Percentiles rank a stretch among this genome's conserved stretches.
These are phyloP conservation scores for Pythium oligandrum DNA, from an alignment of 352 stramenopile species.

Conservation along the genomic window DNA sequence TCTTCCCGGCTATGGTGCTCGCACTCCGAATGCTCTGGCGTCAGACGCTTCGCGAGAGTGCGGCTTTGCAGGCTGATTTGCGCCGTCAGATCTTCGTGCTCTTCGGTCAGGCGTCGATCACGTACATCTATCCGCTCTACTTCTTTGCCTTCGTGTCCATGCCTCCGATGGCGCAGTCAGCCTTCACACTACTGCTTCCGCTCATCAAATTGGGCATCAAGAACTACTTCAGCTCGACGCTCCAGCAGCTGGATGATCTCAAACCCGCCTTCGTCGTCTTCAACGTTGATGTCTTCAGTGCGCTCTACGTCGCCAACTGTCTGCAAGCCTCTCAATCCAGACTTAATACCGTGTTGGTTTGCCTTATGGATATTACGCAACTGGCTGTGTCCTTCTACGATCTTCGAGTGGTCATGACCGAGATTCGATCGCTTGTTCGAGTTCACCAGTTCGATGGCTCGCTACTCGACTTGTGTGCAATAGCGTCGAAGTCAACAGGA, in stretches of 20 bases:
- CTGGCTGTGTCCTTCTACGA: background rate
- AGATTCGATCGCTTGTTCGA: no score
- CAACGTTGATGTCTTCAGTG: constrained; percentile 1
- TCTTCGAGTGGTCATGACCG: no score
- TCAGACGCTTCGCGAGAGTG: no score
- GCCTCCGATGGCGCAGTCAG: background rate
- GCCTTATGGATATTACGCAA: background rate
- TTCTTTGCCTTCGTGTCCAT: background rate
- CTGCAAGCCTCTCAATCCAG: background rate
- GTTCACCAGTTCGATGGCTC: no score
- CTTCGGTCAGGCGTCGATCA: background rate
- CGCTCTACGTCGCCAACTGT: background rate
- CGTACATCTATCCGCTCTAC: constrained; percentile 1
- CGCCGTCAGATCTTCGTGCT: background rate
- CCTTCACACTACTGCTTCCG: background rate
- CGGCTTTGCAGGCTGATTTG: no score
- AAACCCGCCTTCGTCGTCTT: constrained; percentile 2
- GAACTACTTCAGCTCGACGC: background rate
- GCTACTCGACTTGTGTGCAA: no score
- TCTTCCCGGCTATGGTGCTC: background rate
- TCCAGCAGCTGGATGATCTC: background rate
- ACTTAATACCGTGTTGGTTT: background rate
- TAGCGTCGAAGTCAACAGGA: no score
- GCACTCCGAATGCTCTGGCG: no score
- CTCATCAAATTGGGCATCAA: background rate